Conservation (phyloP, 2,329 filamentous ascomycete species). For the Penicillium nordicum region DNA sequence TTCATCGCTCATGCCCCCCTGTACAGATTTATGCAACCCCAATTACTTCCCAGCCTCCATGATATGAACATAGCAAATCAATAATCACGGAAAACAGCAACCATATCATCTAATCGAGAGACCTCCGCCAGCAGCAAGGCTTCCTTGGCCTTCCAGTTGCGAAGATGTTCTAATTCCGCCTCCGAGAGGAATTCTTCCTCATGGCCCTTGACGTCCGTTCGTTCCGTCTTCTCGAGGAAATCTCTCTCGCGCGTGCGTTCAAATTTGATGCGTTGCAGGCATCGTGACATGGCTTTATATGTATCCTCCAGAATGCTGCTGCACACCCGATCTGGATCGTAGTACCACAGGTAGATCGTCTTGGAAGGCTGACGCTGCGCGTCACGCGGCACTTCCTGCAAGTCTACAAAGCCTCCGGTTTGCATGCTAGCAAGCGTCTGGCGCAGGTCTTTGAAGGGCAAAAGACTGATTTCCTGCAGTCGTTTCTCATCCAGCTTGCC, state of each 20-base stretch:
- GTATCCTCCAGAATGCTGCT: conserved; percentile 71
- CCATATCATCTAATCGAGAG: conserved; percentile 75
- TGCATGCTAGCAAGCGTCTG: conserved; percentile 82
- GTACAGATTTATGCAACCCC: conserved; percentile 5
- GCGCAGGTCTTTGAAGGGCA: conserved; percentile 81
- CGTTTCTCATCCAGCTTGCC: conserved; percentile 95
- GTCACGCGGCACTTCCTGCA: conserved; percentile 92
- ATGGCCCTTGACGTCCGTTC: conserved; percentile 79
- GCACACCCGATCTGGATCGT: conserved; percentile 70
- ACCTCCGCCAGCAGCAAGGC: conserved; percentile 76
- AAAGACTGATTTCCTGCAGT: conserved; percentile 72
- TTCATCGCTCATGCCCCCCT: conserved; percentile 8
- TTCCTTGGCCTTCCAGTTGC: conserved; percentile 59
- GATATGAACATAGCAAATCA: conserved; percentile 37
- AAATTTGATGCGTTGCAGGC: conserved; percentile 73
- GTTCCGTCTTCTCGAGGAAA: conserved; percentile 75
- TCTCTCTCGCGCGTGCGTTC: conserved; percentile 69
- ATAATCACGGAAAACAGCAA: conserved; percentile 78
- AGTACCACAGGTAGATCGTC: conserved; percentile 90
- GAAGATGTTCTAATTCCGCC: conserved; percentile 67
- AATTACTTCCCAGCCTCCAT: not conserved
- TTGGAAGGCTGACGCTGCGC: conserved; percentile 74
- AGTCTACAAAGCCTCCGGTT: conserved; percentile 78
- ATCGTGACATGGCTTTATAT: conserved; percentile 86
- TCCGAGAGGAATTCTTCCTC: conserved; percentile 76